Base-by-base conservation (phyloP, 495 filamentous ascomycete species). In the Talaromyces thailandensis region DNA sequence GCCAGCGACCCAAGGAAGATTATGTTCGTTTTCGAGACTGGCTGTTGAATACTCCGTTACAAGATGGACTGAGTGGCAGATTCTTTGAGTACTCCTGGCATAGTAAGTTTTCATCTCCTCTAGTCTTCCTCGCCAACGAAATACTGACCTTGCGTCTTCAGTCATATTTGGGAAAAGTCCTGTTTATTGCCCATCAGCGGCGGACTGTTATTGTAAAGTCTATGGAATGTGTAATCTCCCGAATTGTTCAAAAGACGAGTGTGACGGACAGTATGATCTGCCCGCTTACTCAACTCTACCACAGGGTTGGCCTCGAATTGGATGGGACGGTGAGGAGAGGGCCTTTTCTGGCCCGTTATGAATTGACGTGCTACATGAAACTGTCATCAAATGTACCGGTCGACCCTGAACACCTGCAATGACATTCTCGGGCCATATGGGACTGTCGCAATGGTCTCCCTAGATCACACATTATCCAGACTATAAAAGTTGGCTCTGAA, bases 21-120 rank as follows among this genome's bases (percentile, higher is more conserved):
- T 90, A 89, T 65, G 45, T 77, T 23, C 70, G 71, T 1, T 82
- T 76, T 63, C 70, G 84, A 6, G 65, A 80, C 21, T 91, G 88
- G 87, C 63, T 91, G 40, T 50, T 87, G 2, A 66, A 82, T 7
- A 87, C 88, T 14, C 66, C 71, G 18, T 65, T 88, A 57, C 72
- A 74, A 11, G 80, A 87, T 58, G 70, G 70, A 14, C 66, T 80
- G 35, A 84, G 79, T 25, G 88, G 88, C 11, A 65, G 86, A 11
- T 75, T 91, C 23, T 73, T 89, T 70, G 88, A 91, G 71, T 90
- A 86, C 67, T 69, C 82, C 45, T 91, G 88, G 88, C 88, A 91
- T 71, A 78, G 74, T 79, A 62, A 61, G 74, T 70, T 29, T 5
- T 23, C 18, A 32, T 18, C 8, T 7, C 4, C 9, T 11, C n/a